A percentile compares a stretch with the other conserved stretches of the same genome.
phyloP scores from a whole-genome alignment of 495 filamentous ascomycete genomes.

The Annulohypoxylon nitens region DNA sequence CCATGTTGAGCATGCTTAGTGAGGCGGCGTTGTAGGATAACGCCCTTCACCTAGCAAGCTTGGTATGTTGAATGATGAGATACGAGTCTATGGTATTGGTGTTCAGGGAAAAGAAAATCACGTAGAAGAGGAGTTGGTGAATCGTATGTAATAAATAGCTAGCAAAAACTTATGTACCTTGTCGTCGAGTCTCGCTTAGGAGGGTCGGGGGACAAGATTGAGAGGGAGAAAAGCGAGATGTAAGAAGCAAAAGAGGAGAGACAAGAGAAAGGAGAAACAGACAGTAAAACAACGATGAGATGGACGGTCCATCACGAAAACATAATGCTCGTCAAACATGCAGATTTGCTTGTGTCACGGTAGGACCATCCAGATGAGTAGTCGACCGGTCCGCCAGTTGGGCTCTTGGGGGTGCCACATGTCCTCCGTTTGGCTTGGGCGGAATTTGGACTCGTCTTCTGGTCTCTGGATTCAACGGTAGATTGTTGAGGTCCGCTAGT shows the following conservation, averaged over 20 bases:
- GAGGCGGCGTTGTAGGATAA: conserved; percentile 58
- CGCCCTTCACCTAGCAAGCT: neutral
- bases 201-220: neutral
- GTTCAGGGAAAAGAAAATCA: neutral
- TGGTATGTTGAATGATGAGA: neutral
- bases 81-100: neutral
- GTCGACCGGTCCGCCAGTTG: conserved; percentile 8
- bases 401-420: neutral
- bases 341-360: conserved; percentile 4
- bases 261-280: neutral
- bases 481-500: neutral
- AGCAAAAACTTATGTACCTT: neutral
- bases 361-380: neutral
- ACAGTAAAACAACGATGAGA: neutral
- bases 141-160: neutral
- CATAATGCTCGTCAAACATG: neutral
- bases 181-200: neutral
- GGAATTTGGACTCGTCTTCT: neutral
- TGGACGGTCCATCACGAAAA: conserved; percentile 5
- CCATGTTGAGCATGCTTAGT: conserved; percentile 63
- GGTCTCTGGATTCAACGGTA: neutral
- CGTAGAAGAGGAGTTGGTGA: neutral
- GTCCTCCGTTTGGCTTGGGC: conserved; percentile 3
- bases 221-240: too few species aligned
- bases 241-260: neutral